These are phyloP conservation scores for Beauveria medogensis DNA, from an alignment of 2,329 filamentous ascomycete species.

Conservation along the genomic window DNA sequence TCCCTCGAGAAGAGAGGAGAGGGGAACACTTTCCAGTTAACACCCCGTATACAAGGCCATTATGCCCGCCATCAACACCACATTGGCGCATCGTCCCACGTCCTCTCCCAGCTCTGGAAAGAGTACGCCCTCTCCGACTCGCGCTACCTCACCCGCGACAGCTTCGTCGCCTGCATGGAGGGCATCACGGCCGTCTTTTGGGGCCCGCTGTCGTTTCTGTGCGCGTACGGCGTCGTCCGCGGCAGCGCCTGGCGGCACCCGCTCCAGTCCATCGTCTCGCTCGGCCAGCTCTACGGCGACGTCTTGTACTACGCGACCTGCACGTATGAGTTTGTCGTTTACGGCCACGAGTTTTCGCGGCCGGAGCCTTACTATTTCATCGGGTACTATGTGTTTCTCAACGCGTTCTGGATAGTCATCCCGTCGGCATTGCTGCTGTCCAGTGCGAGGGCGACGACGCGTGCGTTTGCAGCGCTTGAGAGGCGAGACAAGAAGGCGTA, in stretches of 20 bases:
- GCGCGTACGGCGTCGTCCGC: slow-evolving; percentile 29
- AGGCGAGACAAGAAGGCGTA: background rate
- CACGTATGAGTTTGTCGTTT: slow-evolving; percentile 26
- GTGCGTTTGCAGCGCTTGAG: slow-evolving; percentile 11
- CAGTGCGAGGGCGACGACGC: slow-evolving; percentile 12
- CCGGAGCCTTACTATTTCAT: slow-evolving; percentile 38
- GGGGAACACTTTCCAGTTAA: background rate
- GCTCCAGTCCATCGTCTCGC: slow-evolving; percentile 29
- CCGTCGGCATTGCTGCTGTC: slow-evolving; percentile 21
- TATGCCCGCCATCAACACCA: slow-evolving; percentile 29
- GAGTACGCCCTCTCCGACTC: slow-evolving; percentile 42
- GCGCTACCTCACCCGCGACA: slow-evolving; percentile 36
- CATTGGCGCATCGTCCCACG: slow-evolving; percentile 25
- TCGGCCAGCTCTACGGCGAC: slow-evolving; percentile 37
- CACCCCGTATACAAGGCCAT: slow-evolving; percentile 26
- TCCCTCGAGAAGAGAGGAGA: background rate
- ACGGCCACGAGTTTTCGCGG: slow-evolving; percentile 28
- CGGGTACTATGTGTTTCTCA: slow-evolving; percentile 36
- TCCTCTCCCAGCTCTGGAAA: slow-evolving; percentile 41
- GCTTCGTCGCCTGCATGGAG: slow-evolving; percentile 40
- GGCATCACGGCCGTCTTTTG: slow-evolving; percentile 36
- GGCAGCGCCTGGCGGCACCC: slow-evolving; percentile 32
- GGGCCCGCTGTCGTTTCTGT: slow-evolving; percentile 36
- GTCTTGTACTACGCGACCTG: slow-evolving; percentile 37
- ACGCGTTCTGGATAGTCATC: slow-evolving; percentile 38